Evolutionary conservation across 2,329 filamentous ascomycete species (phyloP).

Genomic region (Stachybotrys chlorohalonatus): DNA sequence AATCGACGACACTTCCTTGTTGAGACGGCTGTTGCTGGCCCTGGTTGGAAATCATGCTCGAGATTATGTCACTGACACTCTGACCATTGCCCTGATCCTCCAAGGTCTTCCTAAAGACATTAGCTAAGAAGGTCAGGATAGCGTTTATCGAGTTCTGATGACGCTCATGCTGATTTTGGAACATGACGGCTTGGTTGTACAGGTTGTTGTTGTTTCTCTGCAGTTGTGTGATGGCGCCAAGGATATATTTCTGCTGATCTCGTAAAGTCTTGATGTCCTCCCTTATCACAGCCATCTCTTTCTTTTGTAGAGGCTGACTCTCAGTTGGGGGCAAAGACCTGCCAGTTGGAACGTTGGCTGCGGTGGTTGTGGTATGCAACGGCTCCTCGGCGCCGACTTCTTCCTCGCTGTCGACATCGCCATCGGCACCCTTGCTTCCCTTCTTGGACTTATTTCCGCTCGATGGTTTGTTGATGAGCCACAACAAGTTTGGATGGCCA

Average conservation of each 20-base stretch:
- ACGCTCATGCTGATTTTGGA: conserved; percentile 87
- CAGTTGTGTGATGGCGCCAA: conserved; percentile 68
- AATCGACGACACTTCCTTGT: conserved; percentile 50
- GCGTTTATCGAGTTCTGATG: conserved; percentile 98
- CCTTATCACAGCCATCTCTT: conserved; percentile 69
- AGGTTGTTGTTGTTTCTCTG: conserved; percentile 81
- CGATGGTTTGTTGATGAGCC: conserved; percentile 95
- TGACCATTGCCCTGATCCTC: conserved; percentile 70
- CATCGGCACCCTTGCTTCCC: conserved; percentile 50
- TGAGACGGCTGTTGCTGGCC: conserved; percentile 30
- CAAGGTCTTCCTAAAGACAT: conserved; percentile 88
- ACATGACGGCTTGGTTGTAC: conserved; percentile 78
- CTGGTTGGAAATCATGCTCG: conserved; percentile 58
- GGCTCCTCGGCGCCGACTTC: conserved; percentile 35
- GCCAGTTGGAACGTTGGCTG: conserved; percentile 9
- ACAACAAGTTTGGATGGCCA: conserved; percentile 83
- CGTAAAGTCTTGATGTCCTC: conserved; percentile 75
- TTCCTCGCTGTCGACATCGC: conserved; percentile 62
- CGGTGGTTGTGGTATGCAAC: conserved; percentile 10
- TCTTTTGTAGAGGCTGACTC: conserved; percentile 46
- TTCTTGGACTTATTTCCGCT: conserved; percentile 56
- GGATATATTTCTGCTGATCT: conserved; percentile 79
- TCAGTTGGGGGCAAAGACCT: conserved; percentile 32
- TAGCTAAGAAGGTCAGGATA: conserved; percentile 94
- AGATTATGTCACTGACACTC: conserved; percentile 78